Conservation (phyloP, 495 filamentous ascomycete species). For the Aspergillus ellipticus region DNA sequence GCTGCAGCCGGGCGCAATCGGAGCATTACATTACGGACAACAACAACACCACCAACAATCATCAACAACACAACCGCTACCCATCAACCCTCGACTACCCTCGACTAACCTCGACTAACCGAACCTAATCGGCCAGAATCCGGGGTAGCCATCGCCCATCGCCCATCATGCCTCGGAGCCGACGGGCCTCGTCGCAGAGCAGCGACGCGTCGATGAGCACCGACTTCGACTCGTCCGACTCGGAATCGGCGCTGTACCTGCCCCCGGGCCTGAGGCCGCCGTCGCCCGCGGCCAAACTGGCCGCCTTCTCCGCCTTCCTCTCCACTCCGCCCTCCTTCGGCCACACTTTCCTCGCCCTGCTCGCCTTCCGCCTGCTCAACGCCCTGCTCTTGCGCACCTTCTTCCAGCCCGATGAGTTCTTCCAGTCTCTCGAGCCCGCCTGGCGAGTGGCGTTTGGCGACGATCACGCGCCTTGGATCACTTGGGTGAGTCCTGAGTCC, state of each 20-base stretch:
- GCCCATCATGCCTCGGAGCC: too few species aligned
- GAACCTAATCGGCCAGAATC: not conserved
- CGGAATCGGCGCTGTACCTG: not conserved
- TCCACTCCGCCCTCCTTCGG: slow-evolving; percentile 11
- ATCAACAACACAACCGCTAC: too few species aligned
- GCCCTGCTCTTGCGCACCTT: slow-evolving; percentile 85
- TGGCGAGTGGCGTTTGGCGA: slow-evolving; percentile 84
- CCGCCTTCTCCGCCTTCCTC: slow-evolving; percentile 21
- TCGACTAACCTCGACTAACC: too few species aligned
- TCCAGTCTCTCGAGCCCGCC: slow-evolving; percentile 91
- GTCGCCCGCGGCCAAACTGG: slow-evolving; percentile 10
- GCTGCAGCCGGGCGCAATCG: too few species aligned
- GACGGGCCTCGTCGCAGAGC: too few species aligned
- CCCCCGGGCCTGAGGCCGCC: slow-evolving; percentile 10
- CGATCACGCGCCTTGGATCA: slow-evolving; percentile 82
- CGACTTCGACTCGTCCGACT: not conserved
- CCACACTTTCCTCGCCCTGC: slow-evolving; percentile 56
- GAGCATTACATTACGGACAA: too few species aligned
- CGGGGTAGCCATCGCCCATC: not conserved
- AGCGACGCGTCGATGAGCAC: not conserved
- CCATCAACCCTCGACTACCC: too few species aligned
- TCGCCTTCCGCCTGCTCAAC: slow-evolving; percentile 79
- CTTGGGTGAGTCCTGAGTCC: slow-evolving; percentile 66
- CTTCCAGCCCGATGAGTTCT: slow-evolving; percentile 99
- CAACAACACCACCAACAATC: too few species aligned